Percentiles rank a stretch among this genome's conserved stretches.
Evolutionary conservation across 2,329 filamentous ascomycete species (phyloP).

Genomic region (Pezicula rhizophila): DNA sequence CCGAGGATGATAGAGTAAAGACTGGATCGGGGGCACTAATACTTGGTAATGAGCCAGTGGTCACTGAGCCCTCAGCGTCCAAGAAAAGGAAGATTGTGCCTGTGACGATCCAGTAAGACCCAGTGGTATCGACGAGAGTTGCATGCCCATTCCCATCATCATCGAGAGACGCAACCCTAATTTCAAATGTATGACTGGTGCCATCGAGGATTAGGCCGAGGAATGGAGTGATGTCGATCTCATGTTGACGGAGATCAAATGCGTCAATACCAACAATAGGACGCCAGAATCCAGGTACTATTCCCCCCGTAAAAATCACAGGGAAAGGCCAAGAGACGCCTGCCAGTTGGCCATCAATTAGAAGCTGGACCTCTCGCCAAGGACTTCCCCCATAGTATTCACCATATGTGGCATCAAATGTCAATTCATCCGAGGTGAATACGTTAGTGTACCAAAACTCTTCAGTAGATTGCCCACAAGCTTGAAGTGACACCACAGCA

Average conservation of each 20-base stretch:
- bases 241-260: constrained; percentile 69
- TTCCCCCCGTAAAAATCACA: constrained; percentile 71
- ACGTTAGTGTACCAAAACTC: constrained; percentile 83
- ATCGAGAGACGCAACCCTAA: constrained; percentile 57
- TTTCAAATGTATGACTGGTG: constrained; percentile 54
- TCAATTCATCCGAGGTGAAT: constrained; percentile 48
- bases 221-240: constrained; percentile 74
- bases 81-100: constrained; percentile 74
- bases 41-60: constrained; percentile 37
- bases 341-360: constrained; percentile 63
- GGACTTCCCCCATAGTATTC: constrained; percentile 60
- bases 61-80: constrained; percentile 41
- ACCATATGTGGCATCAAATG: constrained; percentile 50
- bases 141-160: constrained; percentile 42
- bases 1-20: constrained; percentile 40
- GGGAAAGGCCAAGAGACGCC: constrained; percentile 76
- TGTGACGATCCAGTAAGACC: constrained; percentile 63
- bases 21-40: constrained; percentile 30
- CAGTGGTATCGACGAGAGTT: constrained; percentile 45
- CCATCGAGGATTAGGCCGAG: constrained; percentile 62
- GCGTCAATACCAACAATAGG: constrained; percentile 71
- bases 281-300: constrained; percentile 67
- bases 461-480: constrained; percentile 66
- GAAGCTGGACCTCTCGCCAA: constrained; percentile 69
- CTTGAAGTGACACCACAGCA: constrained; percentile 67